Percentiles rank a stretch among this genome's conserved stretches.
phyloP scores from a whole-genome alignment of 805 yeast genomes.

The Blastobotrys muscicola region DNA sequence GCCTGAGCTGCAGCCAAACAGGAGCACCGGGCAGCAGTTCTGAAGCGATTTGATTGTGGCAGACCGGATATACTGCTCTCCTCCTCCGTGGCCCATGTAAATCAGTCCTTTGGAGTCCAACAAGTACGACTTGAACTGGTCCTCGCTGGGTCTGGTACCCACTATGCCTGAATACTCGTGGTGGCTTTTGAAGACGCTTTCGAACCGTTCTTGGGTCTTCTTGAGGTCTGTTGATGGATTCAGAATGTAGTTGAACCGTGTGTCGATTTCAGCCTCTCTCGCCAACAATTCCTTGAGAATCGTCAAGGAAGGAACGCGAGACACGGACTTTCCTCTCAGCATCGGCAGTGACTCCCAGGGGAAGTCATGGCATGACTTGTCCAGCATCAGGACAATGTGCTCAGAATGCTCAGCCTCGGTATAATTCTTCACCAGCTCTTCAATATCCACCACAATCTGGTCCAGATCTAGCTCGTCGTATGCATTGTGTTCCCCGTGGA shows the following conservation, averaged over 20 bases:
- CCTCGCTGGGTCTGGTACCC: constrained; percentile 51
- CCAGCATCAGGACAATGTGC: constrained; percentile 65
- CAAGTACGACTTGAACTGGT: constrained; percentile 38
- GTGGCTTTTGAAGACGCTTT: constrained; percentile 31
- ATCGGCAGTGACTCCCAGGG: constrained; percentile 87
- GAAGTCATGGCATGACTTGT: constrained; percentile 52
- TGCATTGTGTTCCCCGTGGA: constrained; percentile 55
- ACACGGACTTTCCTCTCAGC: constrained; percentile 45
- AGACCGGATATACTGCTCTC: constrained; percentile 68
- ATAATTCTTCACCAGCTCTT: constrained; percentile 35
- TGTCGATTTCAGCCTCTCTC: constrained; percentile 14
- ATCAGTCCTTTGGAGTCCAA: constrained; percentile 43
- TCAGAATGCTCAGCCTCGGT: constrained; percentile 8
- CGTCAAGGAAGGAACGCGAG: constrained; percentile 64
- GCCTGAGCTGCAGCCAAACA: constrained; percentile 91
- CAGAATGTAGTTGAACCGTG: constrained; percentile 40
- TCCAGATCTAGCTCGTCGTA: constrained; percentile 59
- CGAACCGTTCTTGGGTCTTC: constrained; percentile 54
- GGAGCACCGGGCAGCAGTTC: constrained; percentile 33
- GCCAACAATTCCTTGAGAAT: constrained; percentile 33
- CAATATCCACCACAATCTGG: constrained; percentile 42
- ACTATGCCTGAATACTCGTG: constrained; percentile 42
- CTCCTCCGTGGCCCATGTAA: constrained; percentile 94
- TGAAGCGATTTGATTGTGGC: constrained; percentile 40
- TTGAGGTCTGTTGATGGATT: constrained; percentile 77